Conservation (phyloP, 1,284 basidiomycete genomes). For the Pyrrhoderma lamaoense region DNA sequence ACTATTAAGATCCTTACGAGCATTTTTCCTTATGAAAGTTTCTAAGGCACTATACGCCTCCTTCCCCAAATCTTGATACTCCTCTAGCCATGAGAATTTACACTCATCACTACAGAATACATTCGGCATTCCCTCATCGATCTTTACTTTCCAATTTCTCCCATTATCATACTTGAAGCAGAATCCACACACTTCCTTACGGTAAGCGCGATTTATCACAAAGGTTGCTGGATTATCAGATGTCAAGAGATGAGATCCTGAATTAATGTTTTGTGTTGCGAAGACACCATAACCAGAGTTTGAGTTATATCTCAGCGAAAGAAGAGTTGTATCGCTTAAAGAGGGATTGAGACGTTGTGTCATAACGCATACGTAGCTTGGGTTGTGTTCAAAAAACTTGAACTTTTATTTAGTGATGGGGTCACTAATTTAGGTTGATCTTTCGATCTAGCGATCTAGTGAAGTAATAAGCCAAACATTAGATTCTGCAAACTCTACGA, state of each 20-base stretch:
- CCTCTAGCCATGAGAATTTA: conserved; percentile 1
- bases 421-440: too few species aligned
- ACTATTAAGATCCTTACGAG: neutral
- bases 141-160: conserved; percentile 16
- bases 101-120: neutral
- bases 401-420: too few species aligned
- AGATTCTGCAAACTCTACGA: too few species aligned
- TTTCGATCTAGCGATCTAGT: too few species aligned
- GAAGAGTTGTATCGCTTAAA: neutral
- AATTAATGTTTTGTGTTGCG: conserved; percentile 4
- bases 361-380: neutral
- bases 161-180: conserved; percentile 23
- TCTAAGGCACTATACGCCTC: conserved; percentile 15
- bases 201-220: conserved; percentile 19
- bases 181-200: conserved; percentile 22
- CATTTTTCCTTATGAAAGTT: conserved; percentile 10
- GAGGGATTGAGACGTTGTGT: neutral
- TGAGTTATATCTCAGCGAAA: conserved; percentile 2
- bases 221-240: neutral
- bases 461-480: too few species aligned
- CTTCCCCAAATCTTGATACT: conserved; percentile 5
- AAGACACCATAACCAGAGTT: conserved; percentile 15
- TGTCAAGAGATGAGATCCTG: conserved; percentile 2
- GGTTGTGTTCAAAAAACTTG: too few species aligned
- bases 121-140: conserved; percentile 8